These are phyloP conservation scores for Talaromyces marneffei DNA, from an alignment of 2,329 filamentous ascomycete species.

Conservation along the genomic window DNA sequence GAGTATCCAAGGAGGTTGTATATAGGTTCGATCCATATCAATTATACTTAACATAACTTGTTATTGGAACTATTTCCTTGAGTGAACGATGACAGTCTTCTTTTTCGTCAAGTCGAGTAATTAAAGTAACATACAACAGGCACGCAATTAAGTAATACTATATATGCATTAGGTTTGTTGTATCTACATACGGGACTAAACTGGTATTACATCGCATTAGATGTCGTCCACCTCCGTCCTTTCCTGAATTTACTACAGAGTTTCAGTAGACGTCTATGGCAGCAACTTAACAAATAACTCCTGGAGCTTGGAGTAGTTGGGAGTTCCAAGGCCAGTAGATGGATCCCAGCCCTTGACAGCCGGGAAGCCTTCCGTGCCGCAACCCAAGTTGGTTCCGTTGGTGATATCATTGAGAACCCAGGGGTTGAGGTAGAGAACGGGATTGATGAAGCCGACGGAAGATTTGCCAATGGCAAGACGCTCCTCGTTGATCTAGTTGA, in stretches of 20 bases:
- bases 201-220: background rate
- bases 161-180: background rate
- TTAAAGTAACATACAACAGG: background rate
- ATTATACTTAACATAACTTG: background rate
- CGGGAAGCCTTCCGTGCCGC: conserved; percentile 24
- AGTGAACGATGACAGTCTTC: too few relatives aligned
- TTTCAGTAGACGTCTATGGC: background rate
- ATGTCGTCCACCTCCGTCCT: background rate
- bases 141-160: background rate
- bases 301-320: conserved; percentile 27
- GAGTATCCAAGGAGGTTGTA: background rate
- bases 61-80: background rate
- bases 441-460: conserved; percentile 50
- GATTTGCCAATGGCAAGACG: conserved; percentile 46
- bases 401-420: conserved; percentile 40
- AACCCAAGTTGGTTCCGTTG: conserved; percentile 31
- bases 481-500: conserved; percentile 54
- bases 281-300: conserved; percentile 21
- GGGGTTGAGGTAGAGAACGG: conserved; percentile 34
- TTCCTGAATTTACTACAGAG: background rate
- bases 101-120: background rate
- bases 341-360: conserved; percentile 29
- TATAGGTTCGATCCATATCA: background rate
- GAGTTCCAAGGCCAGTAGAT: conserved; percentile 29
- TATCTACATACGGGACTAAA: background rate